phyloP scores from a whole-genome alignment of 2,329 filamentous ascomycete genomes.

The Pseudocercospora fijiensis region DNA sequence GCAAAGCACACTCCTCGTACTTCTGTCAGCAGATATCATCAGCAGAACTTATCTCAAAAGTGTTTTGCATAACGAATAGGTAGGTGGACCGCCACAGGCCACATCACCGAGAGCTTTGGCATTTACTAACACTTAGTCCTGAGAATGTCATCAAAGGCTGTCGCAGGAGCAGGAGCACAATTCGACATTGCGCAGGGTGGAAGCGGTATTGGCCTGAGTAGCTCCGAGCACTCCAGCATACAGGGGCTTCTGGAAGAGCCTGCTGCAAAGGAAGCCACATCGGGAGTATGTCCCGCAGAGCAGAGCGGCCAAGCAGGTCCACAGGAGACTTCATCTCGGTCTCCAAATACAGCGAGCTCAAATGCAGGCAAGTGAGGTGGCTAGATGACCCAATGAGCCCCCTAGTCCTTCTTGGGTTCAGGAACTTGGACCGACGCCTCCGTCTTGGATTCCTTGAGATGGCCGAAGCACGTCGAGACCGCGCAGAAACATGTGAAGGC shows the following conservation, averaged over 20 bases:
- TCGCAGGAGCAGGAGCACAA: neutral
- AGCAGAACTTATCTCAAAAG: neutral
- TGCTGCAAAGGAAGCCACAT: neutral
- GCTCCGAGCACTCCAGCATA: neutral
- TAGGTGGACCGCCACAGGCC: neutral
- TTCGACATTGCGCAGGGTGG: neutral
- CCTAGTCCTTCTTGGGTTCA: neutral
- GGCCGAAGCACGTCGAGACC: neutral
- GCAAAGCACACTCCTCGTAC: neutral
- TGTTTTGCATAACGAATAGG: neutral
- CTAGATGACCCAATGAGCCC: neutral
- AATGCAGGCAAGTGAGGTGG: neutral
- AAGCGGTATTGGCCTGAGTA: neutral
- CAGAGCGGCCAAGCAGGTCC: neutral
- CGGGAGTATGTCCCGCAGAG: neutral
- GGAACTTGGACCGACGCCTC: neutral
- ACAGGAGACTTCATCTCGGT: neutral
- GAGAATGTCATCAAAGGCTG: neutral
- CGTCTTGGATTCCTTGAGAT: neutral
- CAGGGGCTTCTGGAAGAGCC: neutral
- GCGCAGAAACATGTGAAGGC: neutral
- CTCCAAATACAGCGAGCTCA: neutral
- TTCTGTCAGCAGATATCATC: neutral
- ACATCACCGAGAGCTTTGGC: neutral
- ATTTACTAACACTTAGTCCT: neutral